Percentiles rank a stretch among this genome's conserved stretches.
These are phyloP conservation scores for Harringtonia lauricola DNA, from an alignment of 2,329 filamentous ascomycete species.

Conservation along the genomic window DNA sequence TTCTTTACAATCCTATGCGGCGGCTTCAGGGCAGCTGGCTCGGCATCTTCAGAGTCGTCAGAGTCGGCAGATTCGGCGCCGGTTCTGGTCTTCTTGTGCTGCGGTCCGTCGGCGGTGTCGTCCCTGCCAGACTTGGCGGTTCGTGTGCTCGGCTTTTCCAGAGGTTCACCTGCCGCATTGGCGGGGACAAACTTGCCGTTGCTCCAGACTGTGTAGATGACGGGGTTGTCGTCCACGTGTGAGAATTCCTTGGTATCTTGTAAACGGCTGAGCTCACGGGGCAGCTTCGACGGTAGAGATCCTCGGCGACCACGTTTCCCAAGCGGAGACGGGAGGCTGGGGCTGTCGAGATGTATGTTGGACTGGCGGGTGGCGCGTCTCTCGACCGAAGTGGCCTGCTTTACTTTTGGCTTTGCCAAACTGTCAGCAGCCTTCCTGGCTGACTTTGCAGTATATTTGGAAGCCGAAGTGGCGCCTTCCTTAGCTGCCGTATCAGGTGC, in stretches of 20 bases:
- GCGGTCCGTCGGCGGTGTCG: conserved; percentile 16
- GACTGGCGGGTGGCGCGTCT: conserved; percentile 33
- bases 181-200: conserved; percentile 48
- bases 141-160: conserved; percentile 18
- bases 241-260: conserved; percentile 53
- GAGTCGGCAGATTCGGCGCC: conserved; percentile 9
- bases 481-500: neutral
- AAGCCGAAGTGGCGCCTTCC: neutral
- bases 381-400: neutral
- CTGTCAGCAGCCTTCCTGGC: neutral
- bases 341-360: conserved; percentile 30
- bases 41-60: conserved; percentile 15
- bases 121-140: conserved; percentile 6
- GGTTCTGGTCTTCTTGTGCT: conserved; percentile 13
- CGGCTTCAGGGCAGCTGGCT: conserved; percentile 20
- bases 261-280: conserved; percentile 46
- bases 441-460: neutral
- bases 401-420: neutral
- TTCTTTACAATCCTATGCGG: conserved; percentile 47
- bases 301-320: conserved; percentile 49
- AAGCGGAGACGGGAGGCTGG: conserved; percentile 36
- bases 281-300: conserved; percentile 14
- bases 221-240: conserved; percentile 45
- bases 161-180: conserved; percentile 25
- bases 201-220: conserved; percentile 50